These are phyloP conservation scores for Trichosanthes truncata DNA, from an alignment of 306 rosid genomes.

Conservation along the genomic window DNA sequence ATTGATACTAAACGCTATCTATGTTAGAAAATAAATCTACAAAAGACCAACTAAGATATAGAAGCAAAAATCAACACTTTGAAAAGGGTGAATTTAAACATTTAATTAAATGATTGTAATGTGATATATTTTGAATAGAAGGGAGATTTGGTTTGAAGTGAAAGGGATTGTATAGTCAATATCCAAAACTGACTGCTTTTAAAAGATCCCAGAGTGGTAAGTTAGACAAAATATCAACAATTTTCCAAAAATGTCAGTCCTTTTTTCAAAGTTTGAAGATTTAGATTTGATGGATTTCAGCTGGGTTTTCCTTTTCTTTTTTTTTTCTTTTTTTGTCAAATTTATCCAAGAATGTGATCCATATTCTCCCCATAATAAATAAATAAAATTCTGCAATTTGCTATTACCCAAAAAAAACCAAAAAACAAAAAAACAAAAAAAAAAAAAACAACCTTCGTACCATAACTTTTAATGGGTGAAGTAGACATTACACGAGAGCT, in stretches of 20 bases:
- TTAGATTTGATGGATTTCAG: constrained; percentile 6
- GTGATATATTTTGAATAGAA: neutral
- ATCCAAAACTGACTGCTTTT: constrained; percentile 8
- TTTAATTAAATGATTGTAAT: neutral
- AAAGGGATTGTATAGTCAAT: constrained; percentile 7
- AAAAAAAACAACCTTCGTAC: constrained; percentile 5
- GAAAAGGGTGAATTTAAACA: neutral
- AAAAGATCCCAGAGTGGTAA: constrained; percentile 6
- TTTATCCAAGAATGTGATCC: constrained; percentile 2
- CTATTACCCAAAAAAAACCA: neutral
- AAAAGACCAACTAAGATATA: too few species aligned
- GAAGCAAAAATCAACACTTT: too few species aligned
- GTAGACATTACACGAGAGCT: constrained; percentile 1
- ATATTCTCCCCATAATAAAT: neutral
- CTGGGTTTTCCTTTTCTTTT: neutral
- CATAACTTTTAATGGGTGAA: constrained; percentile 5
- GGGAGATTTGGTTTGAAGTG: constrained; percentile 11
- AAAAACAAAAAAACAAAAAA: neutral
- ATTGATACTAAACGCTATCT: too few species aligned
- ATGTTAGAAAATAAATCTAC: too few species aligned
- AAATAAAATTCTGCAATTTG: neutral
- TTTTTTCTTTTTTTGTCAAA: neutral
- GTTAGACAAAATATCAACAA: constrained; percentile 11
- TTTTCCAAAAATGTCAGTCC: constrained; percentile 11
- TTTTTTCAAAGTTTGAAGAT: constrained; percentile 4